These are phyloP conservation scores for Citrus sp. DNA, from an alignment of 345 rosid genomes.

Conservation along the genomic window DNA sequence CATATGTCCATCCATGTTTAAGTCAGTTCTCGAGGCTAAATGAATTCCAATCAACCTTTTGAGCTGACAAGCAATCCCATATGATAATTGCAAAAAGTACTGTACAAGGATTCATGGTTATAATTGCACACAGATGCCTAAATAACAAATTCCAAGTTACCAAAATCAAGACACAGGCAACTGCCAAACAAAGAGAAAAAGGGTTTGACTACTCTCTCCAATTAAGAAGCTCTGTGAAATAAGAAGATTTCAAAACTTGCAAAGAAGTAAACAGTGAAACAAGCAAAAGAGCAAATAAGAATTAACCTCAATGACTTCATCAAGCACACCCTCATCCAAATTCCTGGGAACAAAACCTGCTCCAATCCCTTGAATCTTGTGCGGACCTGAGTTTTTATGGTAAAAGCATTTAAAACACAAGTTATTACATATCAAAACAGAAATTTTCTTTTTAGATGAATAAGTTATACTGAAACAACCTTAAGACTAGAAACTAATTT, in stretches of 20 bases:
- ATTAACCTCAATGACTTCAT: conserved; percentile 81
- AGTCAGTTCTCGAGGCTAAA: not conserved
- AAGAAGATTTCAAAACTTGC: not conserved
- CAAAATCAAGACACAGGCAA: not conserved
- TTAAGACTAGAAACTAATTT: not conserved
- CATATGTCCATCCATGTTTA: not conserved
- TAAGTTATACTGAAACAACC: not conserved
- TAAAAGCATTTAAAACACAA: not conserved
- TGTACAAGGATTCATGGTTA: not conserved
- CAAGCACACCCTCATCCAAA: conserved; percentile 64
- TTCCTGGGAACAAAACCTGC: conserved; percentile 94
- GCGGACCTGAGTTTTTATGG: conserved; percentile 65
- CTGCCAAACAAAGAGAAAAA: not conserved
- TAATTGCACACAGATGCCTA: not conserved
- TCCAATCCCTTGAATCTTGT: conserved; percentile 99
- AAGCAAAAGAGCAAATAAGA: conserved; percentile 10
- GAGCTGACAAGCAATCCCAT: not conserved
- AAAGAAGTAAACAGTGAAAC: not conserved
- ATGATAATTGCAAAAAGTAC: not conserved
- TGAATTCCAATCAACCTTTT: not conserved
- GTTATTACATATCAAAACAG: conserved; percentile 2
- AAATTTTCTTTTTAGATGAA: not conserved
- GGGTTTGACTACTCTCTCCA: too few species aligned
- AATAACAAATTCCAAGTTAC: not conserved
- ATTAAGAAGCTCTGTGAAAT: not conserved